These are phyloP conservation scores for Talaromyces sp. DNA, from an alignment of 2,329 filamentous ascomycete species.

Conservation along the genomic window DNA sequence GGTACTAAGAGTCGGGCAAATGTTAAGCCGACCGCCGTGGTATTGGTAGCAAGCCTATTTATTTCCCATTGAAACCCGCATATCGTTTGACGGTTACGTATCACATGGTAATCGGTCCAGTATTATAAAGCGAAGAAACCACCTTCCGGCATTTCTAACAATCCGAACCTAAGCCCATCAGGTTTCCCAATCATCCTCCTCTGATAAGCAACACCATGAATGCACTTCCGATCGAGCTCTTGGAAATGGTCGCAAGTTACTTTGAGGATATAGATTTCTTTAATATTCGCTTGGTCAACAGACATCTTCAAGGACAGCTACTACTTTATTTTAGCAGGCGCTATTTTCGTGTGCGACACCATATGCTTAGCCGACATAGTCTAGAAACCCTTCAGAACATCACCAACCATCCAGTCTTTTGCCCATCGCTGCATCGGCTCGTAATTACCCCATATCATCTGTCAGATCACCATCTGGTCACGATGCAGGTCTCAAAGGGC, in stretches of 20 bases:
- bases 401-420: neutral
- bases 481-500: neutral
- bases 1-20: neutral
- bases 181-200: neutral
- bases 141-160: no score
- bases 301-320: neutral
- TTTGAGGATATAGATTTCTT: neutral
- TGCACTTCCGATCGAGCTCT: neutral
- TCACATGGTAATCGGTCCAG: no score
- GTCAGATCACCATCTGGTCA: neutral
- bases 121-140: no score
- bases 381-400: neutral
- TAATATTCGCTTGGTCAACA: neutral
- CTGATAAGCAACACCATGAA: slow-evolving; percentile 4
- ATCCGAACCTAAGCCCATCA: no score
- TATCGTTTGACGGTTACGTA: no score
- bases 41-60: no score
- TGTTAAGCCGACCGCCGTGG: neutral
- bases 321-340: neutral
- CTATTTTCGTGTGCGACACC: neutral
- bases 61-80: no score
- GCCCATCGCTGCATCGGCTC: neutral
- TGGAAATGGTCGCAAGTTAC: slow-evolving; percentile 1
- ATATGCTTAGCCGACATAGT: neutral
- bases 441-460: neutral